Conservation (phyloP, 179 eudicot genomes). For the Silene noctiflora region DNA sequence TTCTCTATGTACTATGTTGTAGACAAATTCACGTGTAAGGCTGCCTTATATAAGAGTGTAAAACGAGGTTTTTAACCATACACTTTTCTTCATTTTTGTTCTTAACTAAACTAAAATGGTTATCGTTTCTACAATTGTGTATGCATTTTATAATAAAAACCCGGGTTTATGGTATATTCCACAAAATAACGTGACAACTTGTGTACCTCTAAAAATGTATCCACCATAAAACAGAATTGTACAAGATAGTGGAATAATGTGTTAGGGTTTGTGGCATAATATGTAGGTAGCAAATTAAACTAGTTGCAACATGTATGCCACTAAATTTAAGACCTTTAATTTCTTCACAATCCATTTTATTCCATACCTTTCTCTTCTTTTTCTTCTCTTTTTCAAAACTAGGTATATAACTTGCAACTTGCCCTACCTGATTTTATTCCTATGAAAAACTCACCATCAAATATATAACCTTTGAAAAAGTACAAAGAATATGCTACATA, state of each 20-base stretch:
- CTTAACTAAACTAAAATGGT: too few relatives aligned
- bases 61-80: too few relatives aligned
- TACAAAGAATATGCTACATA: conserved; percentile 7
- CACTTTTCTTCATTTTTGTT: too few relatives aligned
- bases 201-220: background rate
- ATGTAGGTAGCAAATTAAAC: background rate
- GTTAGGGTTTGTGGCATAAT: background rate
- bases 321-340: background rate
- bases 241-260: conserved; percentile 3
- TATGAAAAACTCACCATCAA: background rate
- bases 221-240: background rate
- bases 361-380: background rate
- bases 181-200: background rate
- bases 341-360: conserved; percentile 12
- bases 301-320: conserved; percentile 18
- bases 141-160: too few relatives aligned
- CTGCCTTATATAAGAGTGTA: too few relatives aligned
- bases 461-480: background rate
- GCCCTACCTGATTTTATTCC: conserved; percentile 10
- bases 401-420: conserved; percentile 9
- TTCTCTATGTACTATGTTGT: too few relatives aligned
- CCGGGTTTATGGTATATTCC: background rate
- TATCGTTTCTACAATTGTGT: too few relatives aligned
- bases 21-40: too few relatives aligned
- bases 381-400: conserved; percentile 7